Percentiles rank a stretch among this genome's conserved stretches.
These are phyloP conservation scores for Pseudogymnoascus pannorum DNA, from an alignment of 2,329 filamentous ascomycete genomes.

Conservation along the genomic window DNA sequence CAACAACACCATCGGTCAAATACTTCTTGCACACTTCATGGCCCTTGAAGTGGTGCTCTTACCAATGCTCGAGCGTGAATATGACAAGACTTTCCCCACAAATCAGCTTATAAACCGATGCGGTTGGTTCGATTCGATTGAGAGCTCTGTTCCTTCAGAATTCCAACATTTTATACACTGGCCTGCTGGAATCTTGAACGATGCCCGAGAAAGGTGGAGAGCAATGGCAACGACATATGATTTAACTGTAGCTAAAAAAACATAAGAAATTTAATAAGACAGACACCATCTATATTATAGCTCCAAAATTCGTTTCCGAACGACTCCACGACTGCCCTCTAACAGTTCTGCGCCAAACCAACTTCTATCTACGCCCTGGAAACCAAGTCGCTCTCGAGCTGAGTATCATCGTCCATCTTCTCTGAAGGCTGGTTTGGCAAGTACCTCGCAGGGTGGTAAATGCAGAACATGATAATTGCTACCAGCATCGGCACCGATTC, in stretches of 20 bases:
- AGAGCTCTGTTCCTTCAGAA: neutral
- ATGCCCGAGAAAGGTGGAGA: neutral
- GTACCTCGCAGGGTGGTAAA: constrained; percentile 41
- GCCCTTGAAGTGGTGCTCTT: constrained; percentile 37
- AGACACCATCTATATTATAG: neutral
- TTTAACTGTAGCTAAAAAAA: neutral
- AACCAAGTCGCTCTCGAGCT: constrained; percentile 1
- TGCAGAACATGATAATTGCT: constrained; percentile 41
- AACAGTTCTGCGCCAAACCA: neutral
- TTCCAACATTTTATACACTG: constrained; percentile 15
- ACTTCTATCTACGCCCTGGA: neutral
- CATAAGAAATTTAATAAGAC: neutral
- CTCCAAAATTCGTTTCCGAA: neutral
- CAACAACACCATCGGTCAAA: constrained; percentile 34
- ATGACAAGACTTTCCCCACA: constrained; percentile 16
- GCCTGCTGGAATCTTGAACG: constrained; percentile 12
- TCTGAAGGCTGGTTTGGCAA: constrained; percentile 22
- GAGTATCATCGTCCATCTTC: neutral
- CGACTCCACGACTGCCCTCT: neutral
- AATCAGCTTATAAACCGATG: constrained; percentile 12
- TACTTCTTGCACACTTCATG: constrained; percentile 41
- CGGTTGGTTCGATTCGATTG: constrained; percentile 13
- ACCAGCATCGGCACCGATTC: constrained; percentile 42
- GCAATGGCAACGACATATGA: neutral
- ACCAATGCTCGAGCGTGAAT: constrained; percentile 31